These are phyloP conservation scores for Hypoxylon sp. DNA, from an alignment of 2,329 filamentous ascomycete species.

Conservation along the genomic window DNA sequence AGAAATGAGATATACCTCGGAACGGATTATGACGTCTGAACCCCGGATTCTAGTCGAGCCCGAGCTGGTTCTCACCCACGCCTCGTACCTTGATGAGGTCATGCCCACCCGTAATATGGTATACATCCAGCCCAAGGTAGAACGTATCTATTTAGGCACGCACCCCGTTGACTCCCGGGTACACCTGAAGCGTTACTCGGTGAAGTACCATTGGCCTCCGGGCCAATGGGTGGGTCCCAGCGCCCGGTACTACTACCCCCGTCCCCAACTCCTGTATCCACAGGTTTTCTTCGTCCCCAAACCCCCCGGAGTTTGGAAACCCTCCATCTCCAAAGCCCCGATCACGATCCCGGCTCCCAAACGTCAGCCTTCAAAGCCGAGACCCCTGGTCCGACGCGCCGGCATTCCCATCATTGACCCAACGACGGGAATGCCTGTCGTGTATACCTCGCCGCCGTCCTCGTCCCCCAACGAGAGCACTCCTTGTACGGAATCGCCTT, in stretches of 20 bases:
- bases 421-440: conserved; percentile 7
- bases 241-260: background rate
- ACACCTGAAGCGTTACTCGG: background rate
- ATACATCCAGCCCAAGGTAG: background rate
- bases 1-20: background rate
- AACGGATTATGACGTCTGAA: background rate
- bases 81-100: background rate
- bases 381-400: background rate
- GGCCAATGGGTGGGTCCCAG: background rate
- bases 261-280: background rate
- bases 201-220: background rate
- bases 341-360: background rate
- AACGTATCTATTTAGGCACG: background rate
- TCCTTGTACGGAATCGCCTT: background rate
- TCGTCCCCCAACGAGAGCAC: background rate
- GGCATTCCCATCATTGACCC: conserved; percentile 13
- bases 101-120: background rate
- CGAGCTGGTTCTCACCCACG: background rate
- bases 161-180: background rate
- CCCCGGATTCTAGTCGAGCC: background rate
- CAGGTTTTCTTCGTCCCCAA: background rate
- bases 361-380: background rate
- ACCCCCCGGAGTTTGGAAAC: no score
- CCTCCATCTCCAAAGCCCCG: background rate
- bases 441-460: no score